Evolutionary conservation across 257 asterid species (phyloP), one percentile per base, ranked within the genome.

Genomic region (Jasminum sambac): DNA sequence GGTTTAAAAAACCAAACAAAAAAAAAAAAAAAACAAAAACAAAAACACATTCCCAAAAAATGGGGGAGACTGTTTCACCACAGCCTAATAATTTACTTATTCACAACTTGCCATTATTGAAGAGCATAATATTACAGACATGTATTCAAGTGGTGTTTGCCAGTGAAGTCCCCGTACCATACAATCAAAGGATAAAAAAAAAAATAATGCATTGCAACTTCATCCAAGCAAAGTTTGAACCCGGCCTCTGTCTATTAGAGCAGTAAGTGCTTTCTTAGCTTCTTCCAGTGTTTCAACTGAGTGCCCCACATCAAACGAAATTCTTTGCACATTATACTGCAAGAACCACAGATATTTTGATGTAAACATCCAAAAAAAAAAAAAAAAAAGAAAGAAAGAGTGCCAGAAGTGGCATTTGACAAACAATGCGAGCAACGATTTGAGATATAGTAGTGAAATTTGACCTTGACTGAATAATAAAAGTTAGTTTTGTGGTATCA

Each of bases 261-360:
- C 23, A 8, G 34, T 19, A 23, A 55, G 62, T 21, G 62, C 62
- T 55, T 10, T 23, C 62, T 55, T 55, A 19, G 62, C 62, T 23
- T 55, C 62, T 55, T 55, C 62, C 8, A 55, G 62, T 55, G 62
- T 55, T 11, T 55, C 62, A 55, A 55, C 62, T 4, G 62, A 55
- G 10, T 55, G 62, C 16, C 13, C 30, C 9, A 9, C 62, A 8
- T 55, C 62, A 1, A 55, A 55, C 10, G 62, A 55, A 9, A 55
- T 55, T 55, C 62, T 55, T 55, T 55, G 62, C 11, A 55, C 62
- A 17, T 55, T 55, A 55, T 8, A 55, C 62, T 55, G 62, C 36
- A 23, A 13, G 50, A 14, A 11, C 36, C 0, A 55, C 8, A 55
- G 34, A 55, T 19, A 30, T 48, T 48, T 1, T 21, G n/a, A 14